Percentiles rank a stretch among this genome's conserved stretches.
phyloP scores from a whole-genome alignment of 2,329 filamentous ascomycete species.

The Claviceps humidiphila region DNA sequence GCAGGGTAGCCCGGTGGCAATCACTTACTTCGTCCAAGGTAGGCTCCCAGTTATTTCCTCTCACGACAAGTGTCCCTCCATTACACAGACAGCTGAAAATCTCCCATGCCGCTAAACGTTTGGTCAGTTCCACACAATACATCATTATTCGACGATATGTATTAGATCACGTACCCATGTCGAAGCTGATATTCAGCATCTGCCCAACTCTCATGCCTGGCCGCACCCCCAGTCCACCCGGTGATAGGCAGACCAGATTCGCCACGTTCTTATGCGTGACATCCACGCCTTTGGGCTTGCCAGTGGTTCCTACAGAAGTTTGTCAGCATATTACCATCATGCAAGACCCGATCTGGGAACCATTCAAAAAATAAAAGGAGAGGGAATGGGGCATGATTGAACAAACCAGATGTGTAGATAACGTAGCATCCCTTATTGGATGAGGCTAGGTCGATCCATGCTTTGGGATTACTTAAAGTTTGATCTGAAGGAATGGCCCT shows the following conservation, averaged over 20 bases:
- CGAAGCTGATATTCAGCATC: conserved; percentile 44
- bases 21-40: conserved; percentile 28
- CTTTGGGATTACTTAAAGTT: conserved; percentile 2
- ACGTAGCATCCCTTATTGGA: conserved; percentile 29
- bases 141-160: not conserved
- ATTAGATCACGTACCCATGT: conserved; percentile 37
- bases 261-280: conserved; percentile 41
- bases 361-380: not conserved
- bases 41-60: conserved; percentile 35
- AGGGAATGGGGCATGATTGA: not conserved
- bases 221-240: conserved; percentile 36
- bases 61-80: conserved; percentile 40
- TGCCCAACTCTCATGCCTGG: conserved; percentile 39
- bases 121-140: conserved; percentile 4
- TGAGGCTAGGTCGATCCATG: conserved; percentile 19
- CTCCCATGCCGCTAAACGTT: conserved; percentile 41
- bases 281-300: conserved; percentile 45
- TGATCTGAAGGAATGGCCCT: not conserved
- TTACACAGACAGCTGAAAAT: conserved; percentile 44
- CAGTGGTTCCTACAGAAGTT: conserved; percentile 31
- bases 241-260: conserved; percentile 37
- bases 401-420: conserved; percentile 40
- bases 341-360: not conserved
- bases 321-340: conserved; percentile 1
- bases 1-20: not conserved